Base-by-base conservation (phyloP, 139 green algal species). In the Tetradesmus lagerheimii region DNA sequence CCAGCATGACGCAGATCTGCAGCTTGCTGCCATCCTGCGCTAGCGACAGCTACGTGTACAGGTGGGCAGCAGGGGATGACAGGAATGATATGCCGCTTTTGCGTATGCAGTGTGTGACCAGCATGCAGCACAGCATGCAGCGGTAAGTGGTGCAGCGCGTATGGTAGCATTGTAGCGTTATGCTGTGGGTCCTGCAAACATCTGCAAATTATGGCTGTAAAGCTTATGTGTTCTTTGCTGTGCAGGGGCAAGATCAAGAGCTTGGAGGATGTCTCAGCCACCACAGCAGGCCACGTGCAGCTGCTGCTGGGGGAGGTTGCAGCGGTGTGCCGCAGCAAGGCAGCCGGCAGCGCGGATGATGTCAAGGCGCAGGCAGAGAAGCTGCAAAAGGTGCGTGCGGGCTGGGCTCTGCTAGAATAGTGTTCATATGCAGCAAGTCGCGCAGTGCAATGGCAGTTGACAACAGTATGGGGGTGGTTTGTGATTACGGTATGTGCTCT, bases 301-400 rank as follows among this genome's bases (percentile, higher is more conserved):
- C 89, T 93, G 87, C 80, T 96, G 92, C 83, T 96, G 57, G 57
- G 25, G 0, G 92, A 96, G 45, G 76, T 95, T 20, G 50, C 91
- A n/a, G 78, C 35, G 8, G 71, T 86, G 18, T 75, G 77, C 64
- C 53, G 53, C 41, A 66, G 47, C 37, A 64, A 83, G 37, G n/a
- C 79, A 18, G 88, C 75, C 35, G 80, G 71, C n/a, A 75, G 71
- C 34, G 66, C 64, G n/a, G 71, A 82, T 74, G 71, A 75, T 6
- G 23, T 89, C 4, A 62, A 75, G 43, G 35, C 4, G 4, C 71
- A 75, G 47, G 86, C 47, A 25, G 35, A 71, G 6, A 50, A 66
- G 50, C 86, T 90, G 53, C 38, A 50, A 50, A n/a, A 86, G 45
- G 85, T 84, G 57, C 4, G 5, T n/a, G 57, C 5, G 23, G 57